Evolutionary conservation across 2,329 filamentous ascomycete genomes (phyloP), one percentile per base, ranked within the genome.

Genomic region (Annulohypoxylon truncatum): DNA sequence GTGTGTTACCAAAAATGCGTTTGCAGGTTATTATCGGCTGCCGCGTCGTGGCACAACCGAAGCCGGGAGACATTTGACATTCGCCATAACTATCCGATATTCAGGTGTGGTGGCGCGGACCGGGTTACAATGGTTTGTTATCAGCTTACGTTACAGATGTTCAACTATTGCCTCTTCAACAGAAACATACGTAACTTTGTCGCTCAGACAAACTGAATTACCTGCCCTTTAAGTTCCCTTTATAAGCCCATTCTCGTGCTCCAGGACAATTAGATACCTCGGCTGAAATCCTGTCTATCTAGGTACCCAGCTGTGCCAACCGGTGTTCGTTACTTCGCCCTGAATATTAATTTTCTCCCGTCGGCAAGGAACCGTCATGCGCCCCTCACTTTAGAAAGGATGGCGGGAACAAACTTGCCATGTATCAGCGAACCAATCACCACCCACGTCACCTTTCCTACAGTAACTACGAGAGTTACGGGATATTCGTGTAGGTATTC

Each of bases 41-140:
- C 46, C 53, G 52, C 55, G 47, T 24, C 28, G 61, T 71, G 46
- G 56, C 66, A 70, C 66, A 58, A 59, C 63, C 59, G 59, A 53
- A 68, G 59, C 56, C 69, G 66, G 63, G 64, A 67, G 65, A 56
- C 67, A 70, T 58, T 54, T 51, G 38, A 53, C 63, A 51, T 64
- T 42, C 59, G 56, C 66, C 48, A 13, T 59, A 24, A 24, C 29
- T 46, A 54, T 53, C 54, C 57, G 44, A 59, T 53, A 33, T 40
- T 33, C 22, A 40, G 28, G 46, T 44, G 53, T 24, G 15, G 26
- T 52, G 44, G 57, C 24, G 48, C 42, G 52, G 40, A 42, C 56
- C 65, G 61, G 33, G 33, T 61, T 40, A 18, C 40, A 20, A 18
- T 42, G 15, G 38, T 13, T 47, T 48, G 50, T 42, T 15, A 40